Evolutionary conservation across 768 basidiomycete species (phyloP).

Genomic region (Erythrobasidium yunnanense): DNA sequence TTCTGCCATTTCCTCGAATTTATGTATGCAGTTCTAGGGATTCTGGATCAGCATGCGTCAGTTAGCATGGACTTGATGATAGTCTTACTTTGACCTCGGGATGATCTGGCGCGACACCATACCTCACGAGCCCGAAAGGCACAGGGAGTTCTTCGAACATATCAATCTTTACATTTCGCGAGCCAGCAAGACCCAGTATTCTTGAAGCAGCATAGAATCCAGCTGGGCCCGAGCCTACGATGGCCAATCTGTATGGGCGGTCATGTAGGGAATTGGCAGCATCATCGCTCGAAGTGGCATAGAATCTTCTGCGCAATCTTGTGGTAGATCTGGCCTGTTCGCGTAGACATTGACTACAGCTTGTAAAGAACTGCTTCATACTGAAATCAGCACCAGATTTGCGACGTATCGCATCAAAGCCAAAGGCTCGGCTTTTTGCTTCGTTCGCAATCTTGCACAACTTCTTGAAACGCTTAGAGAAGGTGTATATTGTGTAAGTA

Average conservation of each 20-base stretch:
- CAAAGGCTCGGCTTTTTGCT: too few relatives aligned
- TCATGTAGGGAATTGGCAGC: background rate
- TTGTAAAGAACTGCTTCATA: too few relatives aligned
- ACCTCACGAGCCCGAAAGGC: conserved; percentile 86
- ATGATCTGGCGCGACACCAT: conserved; percentile 95
- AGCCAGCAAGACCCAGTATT: conserved; percentile 47
- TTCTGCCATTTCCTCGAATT: conserved; percentile 71
- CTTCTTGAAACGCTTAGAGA: too few relatives aligned
- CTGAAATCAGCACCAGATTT: too few relatives aligned
- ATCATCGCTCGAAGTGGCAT: background rate
- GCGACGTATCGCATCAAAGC: too few relatives aligned
- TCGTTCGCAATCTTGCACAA: too few relatives aligned
- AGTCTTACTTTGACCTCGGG: conserved; percentile 81
- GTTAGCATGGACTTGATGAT: background rate
- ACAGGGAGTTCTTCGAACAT: conserved; percentile 87
- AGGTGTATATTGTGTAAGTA: too few relatives aligned
- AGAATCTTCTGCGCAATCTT: too few relatives aligned
- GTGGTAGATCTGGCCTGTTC: too few relatives aligned
- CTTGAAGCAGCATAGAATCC: conserved; percentile 87
- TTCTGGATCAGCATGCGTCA: conserved; percentile 25
- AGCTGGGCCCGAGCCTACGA: conserved; percentile 91
- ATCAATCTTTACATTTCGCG: conserved; percentile 53
- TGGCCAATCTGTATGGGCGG: conserved; percentile 59
- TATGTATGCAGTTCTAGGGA: conserved; percentile 84
- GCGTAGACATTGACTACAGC: too few relatives aligned